Percentiles rank a stretch among this genome's conserved stretches.
These are phyloP conservation scores for Hypomyces perniciosus DNA, from an alignment of 2,329 filamentous ascomycete genomes.

Conservation along the genomic window DNA sequence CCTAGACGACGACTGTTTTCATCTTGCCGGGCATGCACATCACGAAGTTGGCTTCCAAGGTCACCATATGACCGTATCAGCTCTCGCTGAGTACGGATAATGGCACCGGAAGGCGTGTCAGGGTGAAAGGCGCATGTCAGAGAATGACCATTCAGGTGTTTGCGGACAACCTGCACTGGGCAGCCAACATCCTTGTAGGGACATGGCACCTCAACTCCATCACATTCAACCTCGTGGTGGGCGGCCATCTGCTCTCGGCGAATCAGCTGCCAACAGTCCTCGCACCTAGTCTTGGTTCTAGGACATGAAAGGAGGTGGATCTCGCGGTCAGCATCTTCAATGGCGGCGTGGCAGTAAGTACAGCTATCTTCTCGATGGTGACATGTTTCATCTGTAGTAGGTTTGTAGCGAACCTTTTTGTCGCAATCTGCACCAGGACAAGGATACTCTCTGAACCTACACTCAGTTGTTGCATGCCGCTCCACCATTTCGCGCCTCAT, in stretches of 20 bases:
- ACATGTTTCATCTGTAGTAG: conserved; percentile 45
- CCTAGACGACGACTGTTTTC: conserved; percentile 28
- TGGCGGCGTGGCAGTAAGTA: conserved; percentile 44
- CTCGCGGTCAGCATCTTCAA: conserved; percentile 40
- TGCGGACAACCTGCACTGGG: conserved; percentile 28
- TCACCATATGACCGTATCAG: conserved; percentile 39
- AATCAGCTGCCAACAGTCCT: conserved; percentile 41
- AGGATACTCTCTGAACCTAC: conserved; percentile 48
- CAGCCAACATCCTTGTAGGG: conserved; percentile 33
- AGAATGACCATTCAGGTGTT: conserved; percentile 40
- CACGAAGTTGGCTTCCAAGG: conserved; percentile 29
- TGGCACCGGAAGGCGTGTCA: conserved; percentile 44
- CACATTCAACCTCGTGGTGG: conserved; percentile 45
- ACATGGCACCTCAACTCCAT: conserved; percentile 46
- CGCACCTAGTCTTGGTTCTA: conserved; percentile 43
- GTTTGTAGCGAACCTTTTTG: conserved; percentile 45
- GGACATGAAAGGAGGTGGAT: conserved; percentile 36
- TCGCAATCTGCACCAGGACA: conserved; percentile 50
- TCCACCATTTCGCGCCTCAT: conserved; percentile 49
- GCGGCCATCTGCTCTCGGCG: conserved; percentile 39
- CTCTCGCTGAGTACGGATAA: conserved; percentile 42
- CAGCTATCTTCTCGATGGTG: conserved; percentile 48
- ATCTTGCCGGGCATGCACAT: conserved; percentile 29
- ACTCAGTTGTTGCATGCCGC: conserved; percentile 51
- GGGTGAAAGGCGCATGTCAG: conserved; percentile 45